A percentile compares a stretch with the other conserved stretches of the same genome.
These are phyloP conservation scores for Penicillium sp. DNA, from an alignment of 2,329 filamentous ascomycete genomes.

Conservation along the genomic window DNA sequence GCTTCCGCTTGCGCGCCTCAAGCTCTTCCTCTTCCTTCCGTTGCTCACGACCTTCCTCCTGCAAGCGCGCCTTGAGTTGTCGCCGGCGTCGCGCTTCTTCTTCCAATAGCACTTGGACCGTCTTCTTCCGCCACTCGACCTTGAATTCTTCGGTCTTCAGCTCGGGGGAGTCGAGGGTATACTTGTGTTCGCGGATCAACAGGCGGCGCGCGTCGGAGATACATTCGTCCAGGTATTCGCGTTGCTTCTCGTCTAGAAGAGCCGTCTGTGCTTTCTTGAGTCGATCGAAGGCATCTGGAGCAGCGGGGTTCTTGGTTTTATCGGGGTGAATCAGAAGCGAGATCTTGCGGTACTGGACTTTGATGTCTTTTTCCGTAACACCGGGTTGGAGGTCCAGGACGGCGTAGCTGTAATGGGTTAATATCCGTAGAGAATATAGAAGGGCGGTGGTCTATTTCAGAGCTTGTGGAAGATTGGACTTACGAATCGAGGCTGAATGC, in stretches of 20 bases:
- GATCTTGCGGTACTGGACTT: constrained; percentile 89
- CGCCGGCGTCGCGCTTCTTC: constrained; percentile 81
- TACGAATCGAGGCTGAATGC: constrained; percentile 79
- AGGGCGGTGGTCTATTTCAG: not conserved
- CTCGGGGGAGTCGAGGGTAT: constrained; percentile 84
- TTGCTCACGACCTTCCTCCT: constrained; percentile 91
- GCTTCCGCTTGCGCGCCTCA: constrained; percentile 76
- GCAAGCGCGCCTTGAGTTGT: constrained; percentile 90
- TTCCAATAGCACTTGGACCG: constrained; percentile 84
- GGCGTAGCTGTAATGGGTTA: constrained; percentile 64
- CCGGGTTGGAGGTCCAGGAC: constrained; percentile 94
- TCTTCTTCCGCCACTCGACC: constrained; percentile 84
- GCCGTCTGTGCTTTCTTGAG: constrained; percentile 91
- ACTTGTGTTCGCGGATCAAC: constrained; percentile 89
- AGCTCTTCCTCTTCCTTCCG: constrained; percentile 80
- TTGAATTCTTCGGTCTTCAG: constrained; percentile 77
- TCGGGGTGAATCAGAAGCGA: constrained; percentile 99
- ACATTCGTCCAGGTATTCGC: constrained; percentile 82
- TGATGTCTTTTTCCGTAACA: constrained; percentile 94
- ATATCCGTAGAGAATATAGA: not conserved
- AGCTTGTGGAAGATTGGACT: constrained; percentile 28
- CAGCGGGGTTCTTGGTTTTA: constrained; percentile 87
- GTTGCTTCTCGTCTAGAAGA: constrained; percentile 91
- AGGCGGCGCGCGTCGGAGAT: constrained; percentile 96
- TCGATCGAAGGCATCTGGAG: constrained; percentile 93